Conservation (phyloP, 106 monocot species). For the Apostasia ramifera region DNA sequence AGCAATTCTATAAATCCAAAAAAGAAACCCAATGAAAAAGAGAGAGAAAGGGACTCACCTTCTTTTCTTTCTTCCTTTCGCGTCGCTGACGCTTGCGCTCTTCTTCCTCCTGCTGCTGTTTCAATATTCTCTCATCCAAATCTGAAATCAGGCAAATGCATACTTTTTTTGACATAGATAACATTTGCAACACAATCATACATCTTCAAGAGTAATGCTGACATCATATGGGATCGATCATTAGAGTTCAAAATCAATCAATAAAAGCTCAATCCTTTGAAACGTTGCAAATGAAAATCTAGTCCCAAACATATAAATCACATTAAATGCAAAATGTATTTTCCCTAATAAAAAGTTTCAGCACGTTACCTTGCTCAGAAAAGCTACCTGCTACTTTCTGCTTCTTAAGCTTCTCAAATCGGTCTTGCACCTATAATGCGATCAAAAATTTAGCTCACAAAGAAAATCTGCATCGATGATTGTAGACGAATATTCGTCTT, state of each 20-base stretch:
- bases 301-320: too few species aligned
- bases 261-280: background rate
- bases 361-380: conserved; percentile 77
- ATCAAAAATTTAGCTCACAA: background rate
- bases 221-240: too few species aligned
- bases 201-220: background rate
- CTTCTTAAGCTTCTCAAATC: conserved; percentile 93
- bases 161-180: background rate
- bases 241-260: background rate
- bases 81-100: conserved; percentile 73
- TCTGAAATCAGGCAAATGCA: conserved; percentile 26
- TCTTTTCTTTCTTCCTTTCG: conserved; percentile 98
- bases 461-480: too few species aligned
- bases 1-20: background rate
- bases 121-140: conserved; percentile 96
- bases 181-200: background rate
- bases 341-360: background rate
- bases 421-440: conserved; percentile 71
- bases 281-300: background rate
- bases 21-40: background rate
- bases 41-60: conserved; percentile 28
- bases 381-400: conserved; percentile 66
- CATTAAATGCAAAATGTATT: too few species aligned
- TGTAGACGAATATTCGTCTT: too few species aligned
- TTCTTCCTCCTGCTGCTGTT: conserved; percentile 97